These are phyloP conservation scores for Candida ponderosae DNA, from an alignment of 805 yeast species.

Conservation along the genomic window DNA sequence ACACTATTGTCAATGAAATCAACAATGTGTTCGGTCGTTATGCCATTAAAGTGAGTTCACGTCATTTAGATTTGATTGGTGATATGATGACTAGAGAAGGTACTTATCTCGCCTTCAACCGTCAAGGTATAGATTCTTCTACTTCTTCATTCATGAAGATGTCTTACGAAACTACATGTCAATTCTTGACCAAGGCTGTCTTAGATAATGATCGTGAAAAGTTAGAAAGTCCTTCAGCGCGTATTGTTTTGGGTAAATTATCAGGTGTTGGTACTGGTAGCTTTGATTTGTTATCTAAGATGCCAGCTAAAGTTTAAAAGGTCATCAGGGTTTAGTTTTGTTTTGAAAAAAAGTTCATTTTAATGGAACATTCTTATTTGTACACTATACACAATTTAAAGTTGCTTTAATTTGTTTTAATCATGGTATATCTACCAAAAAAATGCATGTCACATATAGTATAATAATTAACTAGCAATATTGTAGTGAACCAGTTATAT, in stretches of 20 bases:
- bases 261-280: conserved; percentile 94
- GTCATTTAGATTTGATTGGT: conserved; percentile 95
- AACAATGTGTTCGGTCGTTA: conserved; percentile 93
- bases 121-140: conserved; percentile 95
- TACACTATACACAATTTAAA: too few species aligned
- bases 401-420: too few species aligned
- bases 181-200: conserved; percentile 93
- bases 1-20: conserved; percentile 93
- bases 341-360: too few species aligned
- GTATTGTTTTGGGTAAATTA: conserved; percentile 87
- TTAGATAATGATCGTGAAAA: conserved; percentile 85
- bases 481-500: too few species aligned
- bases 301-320: conserved; percentile 19
- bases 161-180: conserved; percentile 98
- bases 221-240: conserved; percentile 85
- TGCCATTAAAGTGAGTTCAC: conserved; percentile 85
- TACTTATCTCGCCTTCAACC: conserved; percentile 88
- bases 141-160: conserved; percentile 96
- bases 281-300: conserved; percentile 61
- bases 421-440: too few species aligned
- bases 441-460: too few species aligned
- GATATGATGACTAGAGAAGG: conserved; percentile 99
- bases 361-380: too few species aligned
- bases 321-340: background rate
- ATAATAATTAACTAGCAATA: too few species aligned